Conservation (phyloP, 139 green algal species). For the Picochlorum sp. region DNA sequence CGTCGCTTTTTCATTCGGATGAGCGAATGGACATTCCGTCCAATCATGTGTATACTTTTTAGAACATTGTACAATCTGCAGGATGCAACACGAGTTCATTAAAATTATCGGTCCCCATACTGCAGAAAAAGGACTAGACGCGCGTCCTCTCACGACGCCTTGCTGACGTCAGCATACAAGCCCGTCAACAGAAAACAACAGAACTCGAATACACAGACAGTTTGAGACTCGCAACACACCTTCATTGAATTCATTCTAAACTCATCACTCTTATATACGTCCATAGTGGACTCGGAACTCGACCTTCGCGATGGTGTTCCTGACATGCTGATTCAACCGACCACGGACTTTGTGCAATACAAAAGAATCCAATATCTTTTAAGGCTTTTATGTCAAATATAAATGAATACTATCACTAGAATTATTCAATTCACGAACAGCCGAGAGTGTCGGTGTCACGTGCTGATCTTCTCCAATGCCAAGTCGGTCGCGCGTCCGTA, state of each 20-base stretch:
- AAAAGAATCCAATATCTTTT: no score
- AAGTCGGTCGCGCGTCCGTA: no score
- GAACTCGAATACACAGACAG: background rate
- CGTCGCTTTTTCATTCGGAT: conserved; percentile 86
- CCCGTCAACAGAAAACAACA: background rate
- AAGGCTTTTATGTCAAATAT: no score
- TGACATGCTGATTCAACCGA: no score
- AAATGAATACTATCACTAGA: no score
- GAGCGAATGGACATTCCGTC: conserved; percentile 79
- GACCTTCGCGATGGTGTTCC: no score
- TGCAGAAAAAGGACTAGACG: no score
- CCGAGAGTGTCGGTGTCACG: no score
- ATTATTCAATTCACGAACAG: no score
- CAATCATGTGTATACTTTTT: conserved; percentile 65
- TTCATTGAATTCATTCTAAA: conserved; percentile 79
- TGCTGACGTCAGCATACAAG: background rate
- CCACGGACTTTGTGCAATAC: no score
- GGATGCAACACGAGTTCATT: background rate
- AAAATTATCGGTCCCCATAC: no score
- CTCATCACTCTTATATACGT: conserved; percentile 47
- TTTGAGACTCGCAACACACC: conserved; percentile 22
- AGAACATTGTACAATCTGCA: conserved; percentile 64
- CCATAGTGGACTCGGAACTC: background rate
- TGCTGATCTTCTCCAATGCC: no score
- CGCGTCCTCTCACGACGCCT: background rate